Evolutionary conservation across 306 rosid genomes (phyloP).

Genomic region (Prunus kanzakura): DNA sequence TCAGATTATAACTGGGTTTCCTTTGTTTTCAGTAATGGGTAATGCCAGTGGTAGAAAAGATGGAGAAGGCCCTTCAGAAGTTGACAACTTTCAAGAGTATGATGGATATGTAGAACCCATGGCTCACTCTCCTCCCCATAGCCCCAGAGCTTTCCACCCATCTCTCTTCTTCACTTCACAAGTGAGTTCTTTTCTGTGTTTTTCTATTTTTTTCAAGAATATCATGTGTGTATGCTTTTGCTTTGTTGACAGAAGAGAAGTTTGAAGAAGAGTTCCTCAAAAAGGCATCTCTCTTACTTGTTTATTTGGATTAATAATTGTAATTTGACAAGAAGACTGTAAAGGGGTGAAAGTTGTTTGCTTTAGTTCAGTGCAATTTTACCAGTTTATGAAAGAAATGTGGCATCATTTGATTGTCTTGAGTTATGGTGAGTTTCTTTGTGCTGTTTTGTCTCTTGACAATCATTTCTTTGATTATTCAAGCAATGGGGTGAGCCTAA

Average conservation of each 20-base stretch:
- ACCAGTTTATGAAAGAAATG: background rate
- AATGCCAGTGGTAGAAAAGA: slow-evolving; percentile 31
- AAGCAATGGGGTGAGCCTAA: background rate
- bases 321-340: background rate
- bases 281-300: background rate
- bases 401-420: background rate
- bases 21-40: slow-evolving; percentile 33
- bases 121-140: slow-evolving; percentile 23
- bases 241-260: background rate
- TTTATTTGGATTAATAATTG: background rate
- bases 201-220: background rate
- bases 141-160: slow-evolving; percentile 1
- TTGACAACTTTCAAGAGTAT: slow-evolving; percentile 22
- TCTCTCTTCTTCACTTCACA: slow-evolving; percentile 11
- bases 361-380: slow-evolving; percentile 1
- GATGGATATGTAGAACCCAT: slow-evolving; percentile 19
- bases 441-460: background rate
- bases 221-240: slow-evolving; percentile 7
- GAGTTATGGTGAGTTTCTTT: background rate
- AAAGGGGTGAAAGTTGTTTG: slow-evolving; percentile 1
- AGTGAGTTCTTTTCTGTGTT: slow-evolving; percentile 19
- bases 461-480: background rate
- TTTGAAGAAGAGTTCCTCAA: slow-evolving; percentile 5
- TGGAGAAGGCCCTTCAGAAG: slow-evolving; percentile 37
- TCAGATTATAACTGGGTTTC: slow-evolving; percentile 7